Conservation (phyloP, 176 grass and related monocot species). For the Carex scoparia region DNA sequence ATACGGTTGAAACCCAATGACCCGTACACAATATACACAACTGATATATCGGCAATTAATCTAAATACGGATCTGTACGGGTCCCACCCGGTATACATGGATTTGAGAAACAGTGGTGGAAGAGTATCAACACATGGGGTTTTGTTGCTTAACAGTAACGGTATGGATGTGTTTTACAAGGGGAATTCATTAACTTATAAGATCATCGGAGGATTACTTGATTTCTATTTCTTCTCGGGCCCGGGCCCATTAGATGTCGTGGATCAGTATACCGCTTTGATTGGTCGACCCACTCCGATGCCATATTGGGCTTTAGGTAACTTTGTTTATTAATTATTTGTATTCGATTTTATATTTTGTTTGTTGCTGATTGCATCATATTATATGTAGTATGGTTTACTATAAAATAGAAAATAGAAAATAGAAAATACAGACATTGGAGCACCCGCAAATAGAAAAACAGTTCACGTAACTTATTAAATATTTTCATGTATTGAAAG, state of each 20-base stretch:
- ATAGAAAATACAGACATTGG: no score
- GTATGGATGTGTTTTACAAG: conserved; percentile 81
- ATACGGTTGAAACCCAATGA: conserved; percentile 76
- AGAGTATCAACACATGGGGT: conserved; percentile 66
- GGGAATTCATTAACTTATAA: conserved; percentile 79
- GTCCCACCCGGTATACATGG: conserved; percentile 88
- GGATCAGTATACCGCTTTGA: conserved; percentile 76
- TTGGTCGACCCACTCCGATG: conserved; percentile 82
- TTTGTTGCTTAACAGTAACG: conserved; percentile 89
- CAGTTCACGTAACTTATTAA: background rate
- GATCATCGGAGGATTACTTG: conserved; percentile 75
- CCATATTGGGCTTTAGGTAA: conserved; percentile 90
- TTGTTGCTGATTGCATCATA: background rate
- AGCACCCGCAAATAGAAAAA: background rate
- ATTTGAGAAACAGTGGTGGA: conserved; percentile 47
- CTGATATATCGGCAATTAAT: conserved; percentile 74
- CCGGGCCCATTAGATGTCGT: conserved; percentile 63
- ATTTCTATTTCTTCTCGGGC: conserved; percentile 90
- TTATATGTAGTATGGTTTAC: background rate
- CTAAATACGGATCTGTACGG: conserved; percentile 90
- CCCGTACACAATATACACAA: conserved; percentile 81
- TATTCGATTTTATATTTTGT: background rate
- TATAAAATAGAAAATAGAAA: no score
- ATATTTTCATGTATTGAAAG: background rate
- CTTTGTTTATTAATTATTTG: background rate